Percentiles rank a stretch among this genome's conserved stretches.
phyloP scores from a whole-genome alignment of 2,329 filamentous ascomycete genomes.

The Gnomoniopsis smithogilvyi region DNA sequence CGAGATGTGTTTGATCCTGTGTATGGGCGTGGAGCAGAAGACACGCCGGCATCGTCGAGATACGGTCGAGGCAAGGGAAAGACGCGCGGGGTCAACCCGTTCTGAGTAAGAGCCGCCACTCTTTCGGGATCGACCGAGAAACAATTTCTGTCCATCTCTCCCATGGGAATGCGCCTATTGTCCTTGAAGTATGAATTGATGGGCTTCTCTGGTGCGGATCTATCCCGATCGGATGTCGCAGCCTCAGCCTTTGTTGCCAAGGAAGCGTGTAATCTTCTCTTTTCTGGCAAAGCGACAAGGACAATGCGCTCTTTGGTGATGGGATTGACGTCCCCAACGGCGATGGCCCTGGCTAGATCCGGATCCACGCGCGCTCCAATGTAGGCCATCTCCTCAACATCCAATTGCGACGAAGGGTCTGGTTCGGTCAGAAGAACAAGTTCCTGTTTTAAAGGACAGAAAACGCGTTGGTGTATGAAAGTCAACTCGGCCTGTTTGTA shows the following conservation, averaged over 20 bases:
- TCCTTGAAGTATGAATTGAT: constrained; percentile 54
- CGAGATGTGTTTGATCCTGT: constrained; percentile 39
- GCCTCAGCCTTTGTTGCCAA: constrained; percentile 23
- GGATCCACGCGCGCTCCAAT: constrained; percentile 73
- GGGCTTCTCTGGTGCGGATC: constrained; percentile 38
- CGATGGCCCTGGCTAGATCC: constrained; percentile 69
- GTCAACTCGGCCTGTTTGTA: constrained; percentile 89
- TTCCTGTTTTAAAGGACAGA: constrained; percentile 68
- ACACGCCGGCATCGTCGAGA: constrained; percentile 33
- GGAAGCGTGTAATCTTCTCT: constrained; percentile 34
- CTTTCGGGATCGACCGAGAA: constrained; percentile 50
- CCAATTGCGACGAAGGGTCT: constrained; percentile 49
- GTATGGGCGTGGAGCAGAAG: constrained; percentile 26
- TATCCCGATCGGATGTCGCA: constrained; percentile 23
- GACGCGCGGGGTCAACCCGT: constrained; percentile 50
- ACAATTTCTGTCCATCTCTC: constrained; percentile 62
- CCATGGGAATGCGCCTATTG: constrained; percentile 51
- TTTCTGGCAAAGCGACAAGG: constrained; percentile 37
- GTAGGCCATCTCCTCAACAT: constrained; percentile 70
- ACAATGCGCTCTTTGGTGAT: constrained; percentile 72
- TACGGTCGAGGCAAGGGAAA: constrained; percentile 59
- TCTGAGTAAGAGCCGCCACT: constrained; percentile 45
- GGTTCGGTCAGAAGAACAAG: constrained; percentile 74
- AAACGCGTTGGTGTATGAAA: constrained; percentile 93
- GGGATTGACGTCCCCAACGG: constrained; percentile 79